Evolutionary conservation across 495 filamentous ascomycete species (phyloP).

Genomic region (Penicillium parvum): DNA sequence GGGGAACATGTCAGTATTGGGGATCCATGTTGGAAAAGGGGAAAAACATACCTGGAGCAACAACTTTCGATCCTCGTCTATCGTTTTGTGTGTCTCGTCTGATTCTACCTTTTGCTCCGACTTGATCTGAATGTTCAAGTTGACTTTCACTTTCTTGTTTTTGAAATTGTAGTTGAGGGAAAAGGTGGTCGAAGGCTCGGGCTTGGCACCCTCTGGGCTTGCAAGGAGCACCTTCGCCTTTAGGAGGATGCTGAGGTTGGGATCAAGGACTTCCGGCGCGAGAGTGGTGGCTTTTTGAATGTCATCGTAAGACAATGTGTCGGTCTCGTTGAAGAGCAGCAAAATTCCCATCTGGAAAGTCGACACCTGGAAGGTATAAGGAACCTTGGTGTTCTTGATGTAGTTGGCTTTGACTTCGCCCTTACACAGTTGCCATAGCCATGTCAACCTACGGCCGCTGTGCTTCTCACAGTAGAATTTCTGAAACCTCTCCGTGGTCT

Average conservation of each 20-base stretch:
- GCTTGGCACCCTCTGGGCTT: slow-evolving; percentile 65
- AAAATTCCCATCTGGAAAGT: slow-evolving; percentile 97
- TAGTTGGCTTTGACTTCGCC: slow-evolving; percentile 95
- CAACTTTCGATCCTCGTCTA: slow-evolving; percentile 95
- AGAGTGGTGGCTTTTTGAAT: slow-evolving; percentile 77
- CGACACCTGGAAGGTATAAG: slow-evolving; percentile 96
- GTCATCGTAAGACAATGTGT: slow-evolving; percentile 80
- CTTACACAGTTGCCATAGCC: slow-evolving; percentile 98
- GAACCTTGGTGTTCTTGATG: slow-evolving; percentile 77
- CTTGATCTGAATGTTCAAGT: slow-evolving; percentile 92
- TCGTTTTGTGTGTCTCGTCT: slow-evolving; percentile 97
- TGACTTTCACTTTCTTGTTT: slow-evolving; percentile 94
- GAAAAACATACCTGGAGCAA: slow-evolving; percentile 79
- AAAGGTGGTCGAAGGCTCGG: slow-evolving; percentile 70
- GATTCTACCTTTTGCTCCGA: slow-evolving; percentile 91
- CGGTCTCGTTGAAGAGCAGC: slow-evolving; percentile 90
- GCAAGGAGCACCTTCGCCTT: slow-evolving; percentile 84
- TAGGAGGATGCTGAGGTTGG: slow-evolving; percentile 73
- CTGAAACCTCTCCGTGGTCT: slow-evolving; percentile 83
- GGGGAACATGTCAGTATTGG: slow-evolving; percentile 19
- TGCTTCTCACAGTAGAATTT: slow-evolving; percentile 95
- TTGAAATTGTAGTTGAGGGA: slow-evolving; percentile 90
- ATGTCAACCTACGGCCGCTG: slow-evolving; percentile 90
- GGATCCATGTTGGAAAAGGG: slow-evolving; percentile 5
- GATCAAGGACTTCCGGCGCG: slow-evolving; percentile 74